Evolutionary conservation across 2,329 filamentous ascomycete genomes (phyloP).

Genomic region (Fusarium sp.): DNA sequence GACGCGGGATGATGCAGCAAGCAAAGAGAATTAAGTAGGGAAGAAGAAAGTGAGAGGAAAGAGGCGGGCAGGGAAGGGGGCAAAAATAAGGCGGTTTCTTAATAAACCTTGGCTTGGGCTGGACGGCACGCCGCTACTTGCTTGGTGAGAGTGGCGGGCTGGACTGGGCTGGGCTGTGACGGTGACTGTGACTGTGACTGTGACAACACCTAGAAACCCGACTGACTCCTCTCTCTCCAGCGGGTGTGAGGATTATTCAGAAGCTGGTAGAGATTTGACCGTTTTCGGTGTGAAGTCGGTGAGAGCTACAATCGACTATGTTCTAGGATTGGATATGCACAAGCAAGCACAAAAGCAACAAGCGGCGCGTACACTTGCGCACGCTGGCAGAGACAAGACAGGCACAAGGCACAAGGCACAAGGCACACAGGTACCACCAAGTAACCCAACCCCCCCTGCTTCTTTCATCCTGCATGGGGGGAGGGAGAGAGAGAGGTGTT

Average conservation of each 20-base stretch:
- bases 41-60: not conserved
- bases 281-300: slow-evolving; percentile 51
- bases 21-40: slow-evolving; percentile 1
- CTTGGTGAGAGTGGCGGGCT: slow-evolving; percentile 31
- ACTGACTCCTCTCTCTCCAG: not conserved
- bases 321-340: slow-evolving; percentile 25
- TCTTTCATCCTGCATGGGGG: not conserved
- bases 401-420: slow-evolving; percentile 22
- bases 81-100: slow-evolving; percentile 19
- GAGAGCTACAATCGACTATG: slow-evolving; percentile 1
- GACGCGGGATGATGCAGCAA: not conserved
- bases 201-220: not conserved
- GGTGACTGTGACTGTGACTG: slow-evolving; percentile 22
- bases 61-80: slow-evolving; percentile 14
- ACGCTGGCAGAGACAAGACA: not conserved
- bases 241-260: slow-evolving; percentile 2
- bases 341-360: slow-evolving; percentile 8
- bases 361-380: slow-evolving; percentile 8
- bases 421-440: slow-evolving; percentile 27
- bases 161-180: not conserved
- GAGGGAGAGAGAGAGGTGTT: not conserved
- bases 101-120: slow-evolving; percentile 11
- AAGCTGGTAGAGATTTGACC: slow-evolving; percentile 21
- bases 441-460: not conserved
- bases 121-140: slow-evolving; percentile 6